Evolutionary conservation across 257 asterid species (phyloP), one percentile per base, ranked within the genome.

Genomic region (Solanum lycopersicoides): DNA sequence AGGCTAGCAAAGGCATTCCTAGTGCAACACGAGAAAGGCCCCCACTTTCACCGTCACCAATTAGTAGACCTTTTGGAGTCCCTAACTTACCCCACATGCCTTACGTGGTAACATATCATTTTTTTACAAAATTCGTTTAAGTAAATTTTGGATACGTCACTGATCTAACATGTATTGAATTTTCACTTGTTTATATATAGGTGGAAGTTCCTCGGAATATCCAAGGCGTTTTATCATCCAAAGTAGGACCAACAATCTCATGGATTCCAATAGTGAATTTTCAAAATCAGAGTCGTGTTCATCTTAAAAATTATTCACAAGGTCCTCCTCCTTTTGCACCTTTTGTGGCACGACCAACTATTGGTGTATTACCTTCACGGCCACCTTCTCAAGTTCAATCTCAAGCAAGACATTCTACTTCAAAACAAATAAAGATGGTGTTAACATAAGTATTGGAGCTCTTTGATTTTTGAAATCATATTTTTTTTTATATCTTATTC

Each of bases 1-100:
- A 88, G 83, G 88, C 68, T 30, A n/a, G 20, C 69, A 86, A 60
- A 39, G 20, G 86, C 12, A 8, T 41, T 56, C 28, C 23, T 28
- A 23, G n/a, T 41, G 59, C 76, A 76, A 68, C 88, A 6, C 28
- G 39, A 21, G 90, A 82, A 73, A 86, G 68, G 65, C 90, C 90
- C 12, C 92, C 90, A 13, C 87, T 86, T 63, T 90, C 92, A 75
- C 90, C 90, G 0, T 88, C 92, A 83, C 90, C 90, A 0, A 53
- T 37, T 42, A 72, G 53, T 56, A 87, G 88, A 77, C 59, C 50
- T 44, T 65, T 12, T 14, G 86, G 23, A 16, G 66, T 63, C 79
- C 76, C 87, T 12, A 71, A 86, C 53, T n/a, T 47, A 39, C 73
- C 28, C 44, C 86, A 20, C 77, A 68, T 86, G 25, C 91, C 86